A percentile compares a stretch with the other conserved stretches of the same genome.
These are phyloP conservation scores for Pleurotus tuber-regium DNA, from an alignment of 768 basidiomycete species.

Conservation along the genomic window DNA sequence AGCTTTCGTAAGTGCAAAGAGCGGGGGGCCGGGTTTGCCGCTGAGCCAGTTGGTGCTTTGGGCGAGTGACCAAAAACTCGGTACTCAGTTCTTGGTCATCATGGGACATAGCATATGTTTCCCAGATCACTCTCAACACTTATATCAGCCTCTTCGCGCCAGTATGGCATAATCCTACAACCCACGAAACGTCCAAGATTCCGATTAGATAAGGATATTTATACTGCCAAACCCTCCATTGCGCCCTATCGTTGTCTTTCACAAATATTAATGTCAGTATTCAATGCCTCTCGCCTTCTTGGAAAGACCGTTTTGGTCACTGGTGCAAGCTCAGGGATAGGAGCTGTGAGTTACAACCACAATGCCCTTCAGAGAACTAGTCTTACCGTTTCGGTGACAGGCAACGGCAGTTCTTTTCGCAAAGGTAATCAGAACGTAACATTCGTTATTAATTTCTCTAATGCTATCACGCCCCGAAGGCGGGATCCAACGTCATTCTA, in stretches of 20 bases:
- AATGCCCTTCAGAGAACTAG: too few species aligned
- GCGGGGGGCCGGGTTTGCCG: conserved; percentile 13
- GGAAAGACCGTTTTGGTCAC: conserved; percentile 88
- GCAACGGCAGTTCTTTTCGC: conserved; percentile 89
- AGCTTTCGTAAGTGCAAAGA: conserved; percentile 14
- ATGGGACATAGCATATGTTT: neutral
- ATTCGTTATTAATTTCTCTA: too few species aligned
- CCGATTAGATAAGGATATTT: conserved; percentile 4
- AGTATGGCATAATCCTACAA: conserved; percentile 1
- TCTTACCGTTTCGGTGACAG: conserved; percentile 32
- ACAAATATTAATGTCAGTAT: conserved; percentile 59
- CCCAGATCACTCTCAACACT: neutral
- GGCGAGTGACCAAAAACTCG: too few species aligned
- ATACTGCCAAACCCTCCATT: neutral
- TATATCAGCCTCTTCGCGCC: conserved; percentile 3
- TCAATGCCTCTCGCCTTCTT: conserved; percentile 75
- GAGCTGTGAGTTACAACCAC: conserved; percentile 71
- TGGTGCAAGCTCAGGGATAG: conserved; percentile 88
- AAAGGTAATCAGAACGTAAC: conserved; percentile 53
- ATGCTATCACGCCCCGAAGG: too few species aligned
- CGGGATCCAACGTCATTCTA: conserved; percentile 85
- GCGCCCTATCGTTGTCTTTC: neutral
- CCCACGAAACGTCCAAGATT: neutral
- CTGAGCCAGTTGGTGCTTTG: too few species aligned
- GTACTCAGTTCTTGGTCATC: too few species aligned